Base-by-base conservation (phyloP, 441 rosid genomes). In the Eruca vesicaria region DNA sequence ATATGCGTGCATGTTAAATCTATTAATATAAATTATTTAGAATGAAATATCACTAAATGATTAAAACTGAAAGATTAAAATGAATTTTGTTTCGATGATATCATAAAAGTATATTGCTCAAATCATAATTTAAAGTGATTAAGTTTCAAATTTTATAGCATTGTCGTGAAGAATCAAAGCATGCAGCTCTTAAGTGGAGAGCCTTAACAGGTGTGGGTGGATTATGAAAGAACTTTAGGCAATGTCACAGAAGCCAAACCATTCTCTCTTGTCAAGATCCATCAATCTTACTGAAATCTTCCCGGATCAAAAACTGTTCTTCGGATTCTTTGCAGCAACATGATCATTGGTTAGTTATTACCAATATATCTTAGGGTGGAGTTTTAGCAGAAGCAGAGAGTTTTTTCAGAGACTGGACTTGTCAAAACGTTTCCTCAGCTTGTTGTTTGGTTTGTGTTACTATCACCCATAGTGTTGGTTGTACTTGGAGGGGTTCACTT, bases 131-230 rank as follows among this genome's bases (percentile, higher is more conserved):
- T n/a, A n/a, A n/a, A n/a, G n/a, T n/a, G n/a, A n/a, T n/a, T n/a
- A n/a, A n/a, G n/a, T n/a, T n/a, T n/a, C n/a, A n/a, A n/a, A n/a
- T n/a, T n/a, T n/a, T n/a, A n/a, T n/a, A n/a, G n/a, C n/a, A n/a
- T n/a, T n/a, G n/a, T n/a, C n/a, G n/a, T n/a, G 73, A 55, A 43
- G 75, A 75, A 78, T 60, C 56, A 10, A 62, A 81, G 72, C 69
- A 56, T 86, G 65, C 11, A 53, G 7, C 82, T 88, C 62, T 41
- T 9, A 2, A 78, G 84, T 77, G 85, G 83, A 50, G 23, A 78
- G 0, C 79, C 80, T 16, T 64, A 81, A 28, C 88, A 86, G 67
- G 81, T 80, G 9, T 88, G 92, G 88, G 75, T 90, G 9, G 90
- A 84, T 5, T 90, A 85, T 38, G 66, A 73, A 63, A 83, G 63